Percentiles rank a stretch among this genome's conserved stretches.
Conservation (phyloP, 345 rosid genomes). For the Salix purpurea region DNA sequence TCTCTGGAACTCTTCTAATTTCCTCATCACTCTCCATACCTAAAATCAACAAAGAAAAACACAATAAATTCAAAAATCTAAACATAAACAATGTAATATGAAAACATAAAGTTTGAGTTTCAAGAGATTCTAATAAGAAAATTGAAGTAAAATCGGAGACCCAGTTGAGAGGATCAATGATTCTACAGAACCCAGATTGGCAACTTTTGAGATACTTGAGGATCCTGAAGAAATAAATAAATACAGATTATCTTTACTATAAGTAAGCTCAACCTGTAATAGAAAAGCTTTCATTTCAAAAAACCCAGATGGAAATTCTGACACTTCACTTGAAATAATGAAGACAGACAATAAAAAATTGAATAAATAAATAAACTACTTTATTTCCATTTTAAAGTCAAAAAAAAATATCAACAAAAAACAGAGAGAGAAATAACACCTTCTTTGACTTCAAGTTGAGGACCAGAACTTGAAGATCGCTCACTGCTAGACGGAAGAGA, state of each 20-base stretch:
- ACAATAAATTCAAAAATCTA: not conserved
- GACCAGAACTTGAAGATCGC: conserved; percentile 94
- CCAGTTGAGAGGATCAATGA: conserved; percentile 20
- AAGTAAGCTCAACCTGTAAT: not conserved
- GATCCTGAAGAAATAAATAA: not conserved
- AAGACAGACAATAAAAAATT: not conserved
- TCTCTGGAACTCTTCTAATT: conserved; percentile 88
- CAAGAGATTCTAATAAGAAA: not conserved
- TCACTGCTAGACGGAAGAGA: conserved; percentile 93
- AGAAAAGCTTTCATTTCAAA: conserved; percentile 3
- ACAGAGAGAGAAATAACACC: conserved; percentile 29
- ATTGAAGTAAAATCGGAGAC: not conserved
- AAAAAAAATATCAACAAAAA: not conserved
- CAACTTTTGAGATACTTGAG: not conserved
- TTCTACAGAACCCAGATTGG: conserved; percentile 5
- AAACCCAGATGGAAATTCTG: conserved; percentile 2
- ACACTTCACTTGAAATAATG: not conserved
- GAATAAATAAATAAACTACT: not conserved
- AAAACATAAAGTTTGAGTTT: not conserved
- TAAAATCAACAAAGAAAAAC: conserved; percentile 10
- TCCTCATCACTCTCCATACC: conserved; percentile 98
- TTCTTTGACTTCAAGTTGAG: conserved; percentile 78
- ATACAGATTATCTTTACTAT: not conserved
- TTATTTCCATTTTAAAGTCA: not conserved
- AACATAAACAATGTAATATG: not conserved